Evolutionary conservation across 352 stramenopile species (phyloP).

Genomic region (Peronospora destructor): DNA sequence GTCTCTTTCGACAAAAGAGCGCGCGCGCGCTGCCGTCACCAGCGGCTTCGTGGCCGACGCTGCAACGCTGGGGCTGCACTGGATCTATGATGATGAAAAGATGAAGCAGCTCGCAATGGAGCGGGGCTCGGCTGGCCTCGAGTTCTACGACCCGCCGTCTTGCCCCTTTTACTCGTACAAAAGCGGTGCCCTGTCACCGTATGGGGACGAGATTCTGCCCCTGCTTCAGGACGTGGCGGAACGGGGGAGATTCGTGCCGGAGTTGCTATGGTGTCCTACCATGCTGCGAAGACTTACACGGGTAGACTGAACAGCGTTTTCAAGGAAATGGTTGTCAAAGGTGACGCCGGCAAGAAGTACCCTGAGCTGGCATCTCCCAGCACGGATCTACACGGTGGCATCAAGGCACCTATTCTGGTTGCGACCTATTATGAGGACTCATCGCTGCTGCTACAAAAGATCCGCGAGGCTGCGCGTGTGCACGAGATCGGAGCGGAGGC

Average conservation of each 20-base stretch:
- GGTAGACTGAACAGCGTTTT: constrained; percentile 61
- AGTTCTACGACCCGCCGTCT: constrained; percentile 54
- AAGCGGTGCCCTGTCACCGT: constrained; percentile 48
- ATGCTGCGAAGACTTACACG: constrained; percentile 47
- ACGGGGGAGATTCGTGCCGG: constrained; percentile 37
- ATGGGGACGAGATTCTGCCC: constrained; percentile 59
- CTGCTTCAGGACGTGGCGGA: constrained; percentile 46
- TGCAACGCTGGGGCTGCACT: constrained; percentile 65
- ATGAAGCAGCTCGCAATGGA: constrained; percentile 32
- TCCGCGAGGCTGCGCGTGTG: constrained; percentile 40
- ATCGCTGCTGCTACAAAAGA: constrained; percentile 35
- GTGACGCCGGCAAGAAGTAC: constrained; percentile 50
- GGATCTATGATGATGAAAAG: constrained; percentile 64
- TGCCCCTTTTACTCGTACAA: constrained; percentile 61
- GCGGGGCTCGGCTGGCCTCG: constrained; percentile 12
- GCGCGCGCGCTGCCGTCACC: constrained; percentile 56
- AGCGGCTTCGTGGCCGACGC: constrained; percentile 72
- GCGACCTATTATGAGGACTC: constrained; percentile 44
- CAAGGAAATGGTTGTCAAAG: constrained; percentile 59
- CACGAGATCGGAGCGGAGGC: constrained; percentile 48
- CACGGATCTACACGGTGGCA: constrained; percentile 52
- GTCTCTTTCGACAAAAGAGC: constrained; percentile 27
- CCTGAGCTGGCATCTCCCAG: constrained; percentile 44
- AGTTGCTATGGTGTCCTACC: constrained; percentile 41
- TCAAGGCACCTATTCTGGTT: constrained; percentile 50